phyloP scores from a whole-genome alignment of 2,329 filamentous ascomycete species.

The Catunica adiposa region DNA sequence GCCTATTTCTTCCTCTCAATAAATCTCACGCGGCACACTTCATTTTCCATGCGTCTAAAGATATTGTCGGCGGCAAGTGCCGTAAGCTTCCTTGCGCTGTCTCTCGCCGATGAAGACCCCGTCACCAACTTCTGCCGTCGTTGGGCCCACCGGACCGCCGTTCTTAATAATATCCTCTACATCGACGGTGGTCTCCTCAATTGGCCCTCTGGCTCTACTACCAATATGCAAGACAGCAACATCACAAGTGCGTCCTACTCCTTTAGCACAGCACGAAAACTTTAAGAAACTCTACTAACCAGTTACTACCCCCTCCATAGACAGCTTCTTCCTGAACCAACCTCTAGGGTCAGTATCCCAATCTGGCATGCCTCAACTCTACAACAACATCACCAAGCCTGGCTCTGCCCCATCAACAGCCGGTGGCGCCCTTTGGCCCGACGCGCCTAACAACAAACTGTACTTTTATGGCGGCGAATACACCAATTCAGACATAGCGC shows the following conservation, averaged over 20 bases:
- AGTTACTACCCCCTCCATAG: constrained; percentile 6
- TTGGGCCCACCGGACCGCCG: constrained; percentile 42
- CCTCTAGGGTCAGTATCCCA: constrained; percentile 32
- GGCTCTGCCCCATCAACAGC: constrained; percentile 32
- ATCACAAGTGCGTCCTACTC: constrained; percentile 34
- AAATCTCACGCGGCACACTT: too few species aligned
- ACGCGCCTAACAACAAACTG: constrained; percentile 44
- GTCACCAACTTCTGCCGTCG: constrained; percentile 36
- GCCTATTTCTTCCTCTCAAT: too few species aligned
- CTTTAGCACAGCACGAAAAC: background rate
- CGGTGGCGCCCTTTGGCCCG: constrained; percentile 38
- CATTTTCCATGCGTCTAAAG: background rate
- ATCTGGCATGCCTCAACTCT: constrained; percentile 34
- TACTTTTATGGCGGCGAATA: constrained; percentile 48
- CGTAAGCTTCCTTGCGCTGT: background rate
- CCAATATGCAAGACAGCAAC: constrained; percentile 27
- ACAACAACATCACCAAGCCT: constrained; percentile 43
- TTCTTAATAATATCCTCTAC: constrained; percentile 42
- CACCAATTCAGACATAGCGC: constrained; percentile 27
- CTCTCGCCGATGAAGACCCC: constrained; percentile 30
- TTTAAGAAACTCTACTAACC: background rate
- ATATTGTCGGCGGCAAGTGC: background rate
- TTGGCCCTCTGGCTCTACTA: constrained; percentile 30
- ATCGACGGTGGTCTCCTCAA: constrained; percentile 45
- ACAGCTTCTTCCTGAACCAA: constrained; percentile 32